Base-by-base conservation (phyloP, 192 early-diverging fungal genomes). In the Lobosporangium transversale region DNA sequence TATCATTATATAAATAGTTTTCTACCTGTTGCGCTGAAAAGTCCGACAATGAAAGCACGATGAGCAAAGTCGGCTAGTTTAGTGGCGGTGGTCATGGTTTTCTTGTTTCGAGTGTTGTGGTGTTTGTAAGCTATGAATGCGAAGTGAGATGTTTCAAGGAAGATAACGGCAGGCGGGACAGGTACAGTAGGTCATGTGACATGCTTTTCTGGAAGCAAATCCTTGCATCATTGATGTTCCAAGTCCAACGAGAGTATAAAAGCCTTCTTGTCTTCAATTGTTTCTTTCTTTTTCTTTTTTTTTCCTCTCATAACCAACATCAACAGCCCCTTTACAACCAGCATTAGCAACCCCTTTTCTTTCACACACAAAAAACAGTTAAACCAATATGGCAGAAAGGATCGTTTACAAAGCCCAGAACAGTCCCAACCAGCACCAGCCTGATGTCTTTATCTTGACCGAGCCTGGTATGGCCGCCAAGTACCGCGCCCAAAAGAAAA, bases 11-110 rank as follows among this genome's bases (percentile, higher is more conserved):
- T n/a, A n/a, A n/a, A n/a, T n/a, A n/a, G n/a, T n/a, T n/a, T n/a
- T n/a, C n/a, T 74, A 74, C 70, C 70, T 30, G 70, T 74, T 42
- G 70, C 70, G 24, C 70, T 51, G 33, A 74, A 74, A 57, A 74
- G 55, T 44, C 70, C 70, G 26, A 74, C 55, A 23, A 74, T 74
- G 51, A 74, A 74, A 10, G 70, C 31, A 20, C 70, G 62, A 37
- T 74, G 70, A 4, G 62, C 55, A 43, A 74, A 43, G 62, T 74
- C 70, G 40, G 70, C 70, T 40, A 66, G 3, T 53, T 74, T 74
- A n/a, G 70, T 74, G 20, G 62, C 27, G 53, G 67, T n/a, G 4
- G 40, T 47, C 67, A 70, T 70, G 50, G 42, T 52, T 40, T n/a
- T 10, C 49, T 45, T 4, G n/a, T n/a, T n/a, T 35, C 23, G n/a